phyloP scores from a whole-genome alignment of 805 yeast genomes.

The Pichia deserticola region DNA sequence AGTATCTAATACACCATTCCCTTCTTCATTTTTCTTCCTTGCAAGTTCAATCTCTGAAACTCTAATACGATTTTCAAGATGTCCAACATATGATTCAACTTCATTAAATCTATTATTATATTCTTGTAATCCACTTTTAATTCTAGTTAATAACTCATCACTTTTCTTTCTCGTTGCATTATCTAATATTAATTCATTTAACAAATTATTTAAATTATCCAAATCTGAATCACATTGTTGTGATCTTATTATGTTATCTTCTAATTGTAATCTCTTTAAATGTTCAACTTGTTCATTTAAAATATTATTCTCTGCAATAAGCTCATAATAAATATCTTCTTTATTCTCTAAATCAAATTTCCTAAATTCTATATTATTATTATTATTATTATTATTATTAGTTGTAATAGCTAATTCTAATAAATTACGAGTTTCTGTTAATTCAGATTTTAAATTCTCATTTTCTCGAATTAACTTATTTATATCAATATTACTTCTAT shows the following conservation, averaged over 20 bases:
- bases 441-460: conserved; percentile 53
- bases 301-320: conserved; percentile 55
- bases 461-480: conserved; percentile 51
- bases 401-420: neutral
- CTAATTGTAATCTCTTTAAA: conserved; percentile 48
- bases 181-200: conserved; percentile 1
- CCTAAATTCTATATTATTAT: neutral
- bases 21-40: neutral
- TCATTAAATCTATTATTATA: conserved; percentile 5
- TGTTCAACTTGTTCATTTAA: conserved; percentile 65
- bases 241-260: conserved; percentile 2
- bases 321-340: conserved; percentile 20
- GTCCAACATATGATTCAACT: conserved; percentile 8
- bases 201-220: neutral
- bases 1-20: neutral
- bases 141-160: neutral
- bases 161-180: neutral
- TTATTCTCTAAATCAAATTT: too few relatives aligned
- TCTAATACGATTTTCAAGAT: conserved; percentile 10
- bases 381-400: conserved; percentile 13
- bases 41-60: conserved; percentile 10
- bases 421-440: conserved; percentile 30
- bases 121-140: conserved; percentile 1
- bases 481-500: conserved; percentile 44
- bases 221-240: neutral